Conservation (phyloP, 2,329 filamentous ascomycete species). For the Dothiorella sarmentorum region DNA sequence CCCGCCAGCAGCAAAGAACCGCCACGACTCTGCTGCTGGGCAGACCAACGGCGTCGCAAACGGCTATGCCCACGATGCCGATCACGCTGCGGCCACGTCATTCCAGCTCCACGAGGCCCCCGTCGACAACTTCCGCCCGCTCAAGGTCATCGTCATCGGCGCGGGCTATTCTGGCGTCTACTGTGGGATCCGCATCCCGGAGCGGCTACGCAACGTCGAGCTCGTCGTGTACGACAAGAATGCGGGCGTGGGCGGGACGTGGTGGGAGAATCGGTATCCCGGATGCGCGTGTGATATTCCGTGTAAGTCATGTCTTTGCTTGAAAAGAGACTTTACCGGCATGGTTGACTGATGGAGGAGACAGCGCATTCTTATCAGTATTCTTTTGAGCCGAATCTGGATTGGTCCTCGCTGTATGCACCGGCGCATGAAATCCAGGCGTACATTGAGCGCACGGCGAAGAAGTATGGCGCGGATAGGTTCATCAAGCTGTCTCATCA, state of each 20-base stretch:
- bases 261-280: slow-evolving; percentile 37
- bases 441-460: slow-evolving; percentile 34
- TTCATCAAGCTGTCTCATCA: slow-evolving; percentile 38
- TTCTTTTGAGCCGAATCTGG: slow-evolving; percentile 41
- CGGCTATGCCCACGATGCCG: not conserved
- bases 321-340: too few species aligned
- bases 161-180: slow-evolving; percentile 46
- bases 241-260: slow-evolving; percentile 37
- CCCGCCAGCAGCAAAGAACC: slow-evolving; percentile 20
- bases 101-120: slow-evolving; percentile 37
- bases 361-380: slow-evolving; percentile 45
- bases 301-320: too few species aligned
- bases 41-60: slow-evolving; percentile 20
- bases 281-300: slow-evolving; percentile 45
- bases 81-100: not conserved
- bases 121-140: slow-evolving; percentile 42
- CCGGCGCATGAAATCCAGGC: slow-evolving; percentile 38
- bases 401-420: slow-evolving; percentile 42
- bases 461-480: slow-evolving; percentile 36
- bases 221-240: slow-evolving; percentile 45
- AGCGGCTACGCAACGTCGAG: slow-evolving; percentile 39
- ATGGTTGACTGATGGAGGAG: too few species aligned
- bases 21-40: not conserved
- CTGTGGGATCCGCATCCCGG: slow-evolving; percentile 43
- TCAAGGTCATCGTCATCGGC: slow-evolving; percentile 45